Percentiles rank a stretch among this genome's conserved stretches.
Conservation (phyloP, 768 basidiomycete species). For the Tephrocybe sp. region DNA sequence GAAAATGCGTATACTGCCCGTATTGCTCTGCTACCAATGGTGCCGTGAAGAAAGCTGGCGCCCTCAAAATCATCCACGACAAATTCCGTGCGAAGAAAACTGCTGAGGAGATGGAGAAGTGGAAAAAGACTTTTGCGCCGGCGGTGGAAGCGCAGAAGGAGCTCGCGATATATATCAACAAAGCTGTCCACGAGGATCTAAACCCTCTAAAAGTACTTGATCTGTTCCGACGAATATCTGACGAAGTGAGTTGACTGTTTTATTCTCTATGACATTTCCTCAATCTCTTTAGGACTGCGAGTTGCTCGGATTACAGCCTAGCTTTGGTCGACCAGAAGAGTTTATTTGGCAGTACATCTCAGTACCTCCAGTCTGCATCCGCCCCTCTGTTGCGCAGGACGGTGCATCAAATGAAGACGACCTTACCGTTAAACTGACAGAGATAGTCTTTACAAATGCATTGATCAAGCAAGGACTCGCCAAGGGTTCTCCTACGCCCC, state of each 20-base stretch:
- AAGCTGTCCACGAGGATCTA: conserved; percentile 88
- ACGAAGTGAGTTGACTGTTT: conserved; percentile 58
- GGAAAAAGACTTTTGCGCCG: conserved; percentile 76
- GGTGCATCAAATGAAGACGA: conserved; percentile 99
- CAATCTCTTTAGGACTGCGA: conserved; percentile 79
- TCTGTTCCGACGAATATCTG: conserved; percentile 88
- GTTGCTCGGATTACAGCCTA: conserved; percentile 86
- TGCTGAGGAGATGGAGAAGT: conserved; percentile 83
- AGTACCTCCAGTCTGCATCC: conserved; percentile 96
- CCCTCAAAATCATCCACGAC: conserved; percentile 96
- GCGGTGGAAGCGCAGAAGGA: conserved; percentile 90
- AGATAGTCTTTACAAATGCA: conserved; percentile 94
- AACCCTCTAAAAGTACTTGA: conserved; percentile 94
- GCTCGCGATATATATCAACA: conserved; percentile 78
- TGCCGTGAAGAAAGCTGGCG: conserved; percentile 92
- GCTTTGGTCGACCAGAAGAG: conserved; percentile 90
- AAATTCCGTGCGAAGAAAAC: conserved; percentile 95
- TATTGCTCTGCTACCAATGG: conserved; percentile 95
- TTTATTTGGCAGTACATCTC: conserved; percentile 99
- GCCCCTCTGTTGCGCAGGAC: conserved; percentile 96
- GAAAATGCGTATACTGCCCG: conserved; percentile 90
- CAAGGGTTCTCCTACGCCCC: conserved; percentile 84
- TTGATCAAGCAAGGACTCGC: conserved; percentile 87
- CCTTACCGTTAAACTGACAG: conserved; percentile 93
- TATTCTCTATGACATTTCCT: not conserved